Percentiles rank a stretch among this genome's conserved stretches.
Evolutionary conservation across 495 filamentous ascomycete species (phyloP).

Genomic region (Penicillium alfredii): DNA sequence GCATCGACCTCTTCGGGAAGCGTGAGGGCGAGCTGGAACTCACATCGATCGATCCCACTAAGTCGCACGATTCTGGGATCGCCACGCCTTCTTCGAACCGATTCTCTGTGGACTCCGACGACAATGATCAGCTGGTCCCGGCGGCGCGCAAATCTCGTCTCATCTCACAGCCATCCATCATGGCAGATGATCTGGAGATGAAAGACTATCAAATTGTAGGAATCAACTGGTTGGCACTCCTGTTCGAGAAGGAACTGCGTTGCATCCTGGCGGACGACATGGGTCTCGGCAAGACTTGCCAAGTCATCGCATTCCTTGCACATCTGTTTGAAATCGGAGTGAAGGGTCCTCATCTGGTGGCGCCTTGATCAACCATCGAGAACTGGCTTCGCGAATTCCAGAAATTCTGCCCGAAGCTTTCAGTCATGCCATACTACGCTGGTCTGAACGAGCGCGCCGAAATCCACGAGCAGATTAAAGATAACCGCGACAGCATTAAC

Average conservation of each 20-base stretch:
- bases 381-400: conserved; percentile 92
- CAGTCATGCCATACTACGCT: conserved; percentile 77
- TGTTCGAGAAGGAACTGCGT: conserved; percentile 70
- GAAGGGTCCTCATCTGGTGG: conserved; percentile 77
- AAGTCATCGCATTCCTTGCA: conserved; percentile 87
- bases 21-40: conserved; percentile 65
- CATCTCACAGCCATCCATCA: conserved; percentile 65
- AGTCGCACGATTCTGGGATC: conserved; percentile 62
- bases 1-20: conserved; percentile 65
- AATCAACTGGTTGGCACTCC: conserved; percentile 82
- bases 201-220: conserved; percentile 94
- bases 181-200: conserved; percentile 63
- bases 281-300: conserved; percentile 95
- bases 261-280: conserved; percentile 96
- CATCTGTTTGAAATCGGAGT: conserved; percentile 64
- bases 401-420: conserved; percentile 71
- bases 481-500: conserved; percentile 61
- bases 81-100: conserved; percentile 59
- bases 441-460: conserved; percentile 54
- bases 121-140: too few relatives aligned
- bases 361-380: conserved; percentile 85
- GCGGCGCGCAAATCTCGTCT: too few relatives aligned
- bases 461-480: conserved; percentile 60
- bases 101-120: too few relatives aligned
- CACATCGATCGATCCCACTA: conserved; percentile 48